Conservation (phyloP, 1,139 yeast species). For the Blastobotrys capitulatus region DNA sequence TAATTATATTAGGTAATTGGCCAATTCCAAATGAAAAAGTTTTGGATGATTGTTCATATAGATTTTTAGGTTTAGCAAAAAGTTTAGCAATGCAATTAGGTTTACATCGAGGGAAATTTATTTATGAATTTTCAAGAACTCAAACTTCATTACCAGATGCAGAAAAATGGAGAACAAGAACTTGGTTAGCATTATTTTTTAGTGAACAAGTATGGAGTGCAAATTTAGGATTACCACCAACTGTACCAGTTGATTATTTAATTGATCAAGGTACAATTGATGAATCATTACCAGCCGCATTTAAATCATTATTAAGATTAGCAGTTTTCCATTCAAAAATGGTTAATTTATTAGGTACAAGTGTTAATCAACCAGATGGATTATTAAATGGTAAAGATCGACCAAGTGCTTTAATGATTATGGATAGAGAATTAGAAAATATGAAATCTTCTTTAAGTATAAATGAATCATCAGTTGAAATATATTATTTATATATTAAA, state of each 20-base stretch:
- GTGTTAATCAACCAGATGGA: conserved; percentile 88
- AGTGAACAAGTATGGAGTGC: conserved; percentile 92
- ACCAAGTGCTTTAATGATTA: conserved; percentile 67
- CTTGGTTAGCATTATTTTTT: conserved; percentile 87
- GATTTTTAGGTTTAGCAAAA: conserved; percentile 84
- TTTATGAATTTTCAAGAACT: conserved; percentile 83
- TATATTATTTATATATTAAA: conserved; percentile 71
- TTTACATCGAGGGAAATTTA: conserved; percentile 88
- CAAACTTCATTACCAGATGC: conserved; percentile 88
- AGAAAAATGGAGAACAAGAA: conserved; percentile 89
- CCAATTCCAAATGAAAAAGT: conserved; percentile 92
- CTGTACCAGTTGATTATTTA: conserved; percentile 76
- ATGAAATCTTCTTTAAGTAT: conserved; percentile 57
- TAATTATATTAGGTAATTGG: conserved; percentile 79
- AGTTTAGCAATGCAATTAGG: conserved; percentile 83
- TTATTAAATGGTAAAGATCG: conserved; percentile 78
- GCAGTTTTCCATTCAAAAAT: conserved; percentile 81
- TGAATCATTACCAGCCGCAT: conserved; percentile 57
- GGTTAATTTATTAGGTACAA: conserved; percentile 81
- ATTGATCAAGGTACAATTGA: conserved; percentile 76
- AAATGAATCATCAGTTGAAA: conserved; percentile 66
- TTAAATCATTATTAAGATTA: conserved; percentile 65
- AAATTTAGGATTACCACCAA: conserved; percentile 80
- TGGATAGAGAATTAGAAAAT: conserved; percentile 74
- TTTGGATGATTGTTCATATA: conserved; percentile 83